Percentiles rank a stretch among this genome's conserved stretches.
phyloP scores from a whole-genome alignment of 2,329 filamentous ascomycete genomes.

The Monilinia fructigena region DNA sequence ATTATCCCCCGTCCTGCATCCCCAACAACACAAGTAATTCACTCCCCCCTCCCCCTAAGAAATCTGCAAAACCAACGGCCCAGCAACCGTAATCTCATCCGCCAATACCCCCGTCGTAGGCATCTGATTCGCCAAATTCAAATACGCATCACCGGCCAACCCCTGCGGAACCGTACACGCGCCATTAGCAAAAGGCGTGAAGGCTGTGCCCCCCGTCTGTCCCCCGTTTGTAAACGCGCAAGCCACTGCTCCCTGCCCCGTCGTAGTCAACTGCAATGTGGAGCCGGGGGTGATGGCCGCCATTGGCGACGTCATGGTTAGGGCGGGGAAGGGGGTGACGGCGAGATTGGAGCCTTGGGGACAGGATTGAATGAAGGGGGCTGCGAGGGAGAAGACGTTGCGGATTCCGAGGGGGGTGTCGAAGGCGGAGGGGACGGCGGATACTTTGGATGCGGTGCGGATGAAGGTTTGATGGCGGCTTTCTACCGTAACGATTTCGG shows the following conservation, averaged over 20 bases:
- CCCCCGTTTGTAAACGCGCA: conserved; percentile 68
- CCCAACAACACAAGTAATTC: neutral
- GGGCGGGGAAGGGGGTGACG: conserved; percentile 61
- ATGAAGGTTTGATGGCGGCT: conserved; percentile 73
- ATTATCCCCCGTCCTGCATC: neutral
- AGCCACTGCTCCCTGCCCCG: conserved; percentile 54
- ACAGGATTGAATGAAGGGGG: conserved; percentile 70
- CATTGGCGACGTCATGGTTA: conserved; percentile 50
- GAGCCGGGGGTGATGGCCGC: conserved; percentile 44
- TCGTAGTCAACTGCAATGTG: conserved; percentile 50
- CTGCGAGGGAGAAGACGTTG: conserved; percentile 71
- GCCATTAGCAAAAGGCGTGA: conserved; percentile 54
- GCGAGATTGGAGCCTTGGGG: conserved; percentile 63
- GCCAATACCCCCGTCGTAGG: conserved; percentile 53
- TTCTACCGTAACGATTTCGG: conserved; percentile 70
- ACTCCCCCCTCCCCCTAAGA: conserved; percentile 28
- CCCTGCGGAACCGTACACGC: conserved; percentile 62
- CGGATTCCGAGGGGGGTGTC: conserved; percentile 67
- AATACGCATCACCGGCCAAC: conserved; percentile 63
- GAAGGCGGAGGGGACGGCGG: conserved; percentile 66
- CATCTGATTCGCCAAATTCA: conserved; percentile 59
- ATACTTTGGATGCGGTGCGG: conserved; percentile 56
- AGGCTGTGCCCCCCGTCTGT: conserved; percentile 56
- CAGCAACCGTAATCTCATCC: conserved; percentile 65
- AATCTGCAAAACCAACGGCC: conserved; percentile 55